These are phyloP conservation scores for Hymenoscyphus fructigenus DNA, from an alignment of 2,329 filamentous ascomycete species.

Conservation along the genomic window DNA sequence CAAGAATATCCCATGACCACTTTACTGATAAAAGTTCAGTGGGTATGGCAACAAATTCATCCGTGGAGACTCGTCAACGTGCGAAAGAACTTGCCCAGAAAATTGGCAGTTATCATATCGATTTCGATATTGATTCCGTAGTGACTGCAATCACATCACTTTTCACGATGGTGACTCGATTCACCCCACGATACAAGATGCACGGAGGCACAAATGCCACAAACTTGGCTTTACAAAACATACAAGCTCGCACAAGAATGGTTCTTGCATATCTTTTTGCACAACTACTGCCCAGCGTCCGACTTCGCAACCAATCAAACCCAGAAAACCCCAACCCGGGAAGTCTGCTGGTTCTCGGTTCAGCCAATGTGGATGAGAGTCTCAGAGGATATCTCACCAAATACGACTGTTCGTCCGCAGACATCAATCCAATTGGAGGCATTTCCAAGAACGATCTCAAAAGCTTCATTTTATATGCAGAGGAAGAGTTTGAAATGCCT, in stretches of 20 bases:
- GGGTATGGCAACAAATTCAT: slow-evolving; percentile 68
- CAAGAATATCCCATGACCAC: not conserved
- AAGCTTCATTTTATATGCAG: slow-evolving; percentile 67
- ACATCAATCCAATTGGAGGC: slow-evolving; percentile 61
- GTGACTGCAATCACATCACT: slow-evolving; percentile 60
- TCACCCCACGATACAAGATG: slow-evolving; percentile 59
- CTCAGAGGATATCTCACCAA: slow-evolving; percentile 64
- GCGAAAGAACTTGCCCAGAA: slow-evolving; percentile 45
- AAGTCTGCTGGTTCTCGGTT: slow-evolving; percentile 65
- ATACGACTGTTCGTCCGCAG: slow-evolving; percentile 54
- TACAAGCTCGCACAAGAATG: slow-evolving; percentile 64
- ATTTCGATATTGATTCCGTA: slow-evolving; percentile 68
- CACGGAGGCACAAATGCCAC: slow-evolving; percentile 49
- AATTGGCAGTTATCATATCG: slow-evolving; percentile 71
- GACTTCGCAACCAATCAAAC: slow-evolving; percentile 41
- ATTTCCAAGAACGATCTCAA: slow-evolving; percentile 65
- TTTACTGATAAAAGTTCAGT: slow-evolving; percentile 35
- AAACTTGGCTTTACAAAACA: slow-evolving; percentile 63
- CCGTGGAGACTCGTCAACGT: slow-evolving; percentile 45
- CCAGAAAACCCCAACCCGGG: slow-evolving; percentile 40
- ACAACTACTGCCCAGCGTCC: slow-evolving; percentile 59
- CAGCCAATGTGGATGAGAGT: slow-evolving; percentile 62
- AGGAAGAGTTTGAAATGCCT: slow-evolving; percentile 58
- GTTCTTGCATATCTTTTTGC: slow-evolving; percentile 61
- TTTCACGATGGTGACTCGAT: slow-evolving; percentile 57